Percentiles rank a stretch among this genome's conserved stretches.
These are phyloP conservation scores for Hyphodiscus sp. DNA, from an alignment of 2,329 filamentous ascomycete species.

Conservation along the genomic window DNA sequence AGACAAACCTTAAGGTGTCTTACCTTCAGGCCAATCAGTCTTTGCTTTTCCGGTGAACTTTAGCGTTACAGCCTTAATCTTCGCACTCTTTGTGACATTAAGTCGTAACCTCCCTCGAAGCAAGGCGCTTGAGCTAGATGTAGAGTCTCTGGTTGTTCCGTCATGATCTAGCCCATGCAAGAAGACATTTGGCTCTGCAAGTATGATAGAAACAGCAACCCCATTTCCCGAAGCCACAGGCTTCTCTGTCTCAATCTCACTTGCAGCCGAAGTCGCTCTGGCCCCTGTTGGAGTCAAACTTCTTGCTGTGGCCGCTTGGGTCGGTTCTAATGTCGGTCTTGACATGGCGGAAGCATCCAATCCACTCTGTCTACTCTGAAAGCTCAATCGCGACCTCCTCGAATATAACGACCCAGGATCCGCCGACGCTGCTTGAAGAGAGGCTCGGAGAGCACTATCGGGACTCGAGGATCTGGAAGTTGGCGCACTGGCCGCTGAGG, in stretches of 20 bases:
- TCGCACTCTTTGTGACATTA: constrained; percentile 79
- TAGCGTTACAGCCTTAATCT: constrained; percentile 85
- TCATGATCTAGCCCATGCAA: constrained; percentile 67
- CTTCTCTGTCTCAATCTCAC: constrained; percentile 42
- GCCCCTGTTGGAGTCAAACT: constrained; percentile 1
- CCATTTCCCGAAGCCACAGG: constrained; percentile 75
- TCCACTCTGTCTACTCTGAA: background rate
- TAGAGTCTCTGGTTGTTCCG: constrained; percentile 23
- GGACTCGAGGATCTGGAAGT: constrained; percentile 21
- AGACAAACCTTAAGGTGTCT: constrained; percentile 33
- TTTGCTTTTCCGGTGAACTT: constrained; percentile 79
- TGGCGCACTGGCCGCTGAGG: constrained; percentile 18
- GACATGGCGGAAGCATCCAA: constrained; percentile 16
- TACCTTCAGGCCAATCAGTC: constrained; percentile 93
- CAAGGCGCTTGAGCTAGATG: constrained; percentile 56
- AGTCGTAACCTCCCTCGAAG: constrained; percentile 78
- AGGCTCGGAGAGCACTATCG: constrained; percentile 9
- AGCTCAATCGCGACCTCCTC: constrained; percentile 15
- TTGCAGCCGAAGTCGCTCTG: background rate
- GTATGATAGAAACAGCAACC: constrained; percentile 63
- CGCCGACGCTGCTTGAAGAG: constrained; percentile 14
- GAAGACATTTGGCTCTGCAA: constrained; percentile 77
- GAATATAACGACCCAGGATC: constrained; percentile 19
- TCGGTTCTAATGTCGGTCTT: constrained; percentile 9
- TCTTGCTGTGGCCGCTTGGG: constrained; percentile 2